Evolutionary conservation across 108 stramenopile species (phyloP), one percentile per base, ranked within the genome.

Genomic region (Pseudonitzschia pungens): DNA sequence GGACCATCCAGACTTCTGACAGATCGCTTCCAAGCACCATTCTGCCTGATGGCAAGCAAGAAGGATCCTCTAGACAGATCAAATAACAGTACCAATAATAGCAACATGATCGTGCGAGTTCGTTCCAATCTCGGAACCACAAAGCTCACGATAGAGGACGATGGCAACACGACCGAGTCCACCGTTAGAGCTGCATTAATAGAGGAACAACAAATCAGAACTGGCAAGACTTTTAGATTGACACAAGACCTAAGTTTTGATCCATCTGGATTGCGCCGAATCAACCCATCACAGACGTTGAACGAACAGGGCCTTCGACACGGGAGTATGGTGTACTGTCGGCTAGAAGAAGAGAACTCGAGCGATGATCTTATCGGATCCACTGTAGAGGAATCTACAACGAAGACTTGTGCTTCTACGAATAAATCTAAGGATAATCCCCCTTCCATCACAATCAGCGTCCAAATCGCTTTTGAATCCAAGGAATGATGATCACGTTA

Each of bases 241-340:
- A 31, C 42, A 9, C 55, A 54, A 20, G 42, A 57, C 0, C 43
- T 70, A 18, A 78, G 77, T 43, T 41, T 50, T 15, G 77, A 78
- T 53, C 71, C 71, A 0, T 15, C 65, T 28, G 57, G 71, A 14
- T 44, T 51, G 50, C 43, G 59, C 24, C 65, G 56, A 50, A 45
- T 78, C 15, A 56, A 55, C 15, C 27, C 40, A 32, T 31, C 44
- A 18, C 11, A 68, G 32, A 65, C 71, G 11, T 57, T 78, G 58
- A 14, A 52, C 4, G 54, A 20, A 22, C 66, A 70, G 33, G 77
- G 77, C 44, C 29, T 78, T 12, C 41, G 29, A 0, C 71, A 78
- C 32, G 77, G 77, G 22, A 21, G 64, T 18, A 78, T 78, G 71
- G 66, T 78, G 21, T 78, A 72, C 58, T 78, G 77, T 44, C 71